A percentile compares a stretch with the other conserved stretches of the same genome.
phyloP scores from a whole-genome alignment of 495 filamentous ascomycete genomes.

The Aspergillus ostianus region DNA sequence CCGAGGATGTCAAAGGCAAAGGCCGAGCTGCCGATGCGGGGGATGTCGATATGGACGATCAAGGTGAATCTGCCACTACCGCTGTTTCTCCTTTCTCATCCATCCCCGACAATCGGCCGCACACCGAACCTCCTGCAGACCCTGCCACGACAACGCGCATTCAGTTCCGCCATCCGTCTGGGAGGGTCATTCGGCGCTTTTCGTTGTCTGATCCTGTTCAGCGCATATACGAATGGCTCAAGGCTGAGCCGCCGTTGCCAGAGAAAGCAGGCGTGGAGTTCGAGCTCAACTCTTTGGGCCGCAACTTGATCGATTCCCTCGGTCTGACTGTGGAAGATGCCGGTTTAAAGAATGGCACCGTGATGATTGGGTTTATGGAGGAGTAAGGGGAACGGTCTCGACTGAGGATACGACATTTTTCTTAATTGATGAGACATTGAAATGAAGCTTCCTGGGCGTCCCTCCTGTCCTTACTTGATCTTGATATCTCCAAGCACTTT shows the following conservation, averaged over 20 bases:
- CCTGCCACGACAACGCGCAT: conserved; percentile 77
- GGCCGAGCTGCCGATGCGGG: conserved; percentile 50
- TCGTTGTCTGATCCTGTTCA: conserved; percentile 72
- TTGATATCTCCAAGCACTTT: no score
- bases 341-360: conserved; percentile 82
- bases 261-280: conserved; percentile 78
- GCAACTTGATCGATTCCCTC: conserved; percentile 74
- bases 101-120: conserved; percentile 70
- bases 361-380: conserved; percentile 88
- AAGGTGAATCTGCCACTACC: conserved; percentile 15
- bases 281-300: conserved; percentile 78
- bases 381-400: conserved; percentile 37
- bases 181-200: conserved; percentile 81
- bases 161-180: conserved; percentile 81
- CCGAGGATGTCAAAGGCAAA: conserved; percentile 62
- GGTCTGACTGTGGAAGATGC: conserved; percentile 75
- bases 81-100: conserved; percentile 54
- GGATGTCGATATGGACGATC: conserved; percentile 31
- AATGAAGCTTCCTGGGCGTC: neutral
- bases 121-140: conserved; percentile 70
- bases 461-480: no score
- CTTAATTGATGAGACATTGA: conserved; percentile 14
- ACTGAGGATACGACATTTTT: neutral
- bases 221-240: conserved; percentile 94
- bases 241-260: conserved; percentile 67